Percentiles rank a stretch among this genome's conserved stretches.
phyloP scores from a whole-genome alignment of 257 asterid genomes.

The Pogostemon cablin region DNA sequence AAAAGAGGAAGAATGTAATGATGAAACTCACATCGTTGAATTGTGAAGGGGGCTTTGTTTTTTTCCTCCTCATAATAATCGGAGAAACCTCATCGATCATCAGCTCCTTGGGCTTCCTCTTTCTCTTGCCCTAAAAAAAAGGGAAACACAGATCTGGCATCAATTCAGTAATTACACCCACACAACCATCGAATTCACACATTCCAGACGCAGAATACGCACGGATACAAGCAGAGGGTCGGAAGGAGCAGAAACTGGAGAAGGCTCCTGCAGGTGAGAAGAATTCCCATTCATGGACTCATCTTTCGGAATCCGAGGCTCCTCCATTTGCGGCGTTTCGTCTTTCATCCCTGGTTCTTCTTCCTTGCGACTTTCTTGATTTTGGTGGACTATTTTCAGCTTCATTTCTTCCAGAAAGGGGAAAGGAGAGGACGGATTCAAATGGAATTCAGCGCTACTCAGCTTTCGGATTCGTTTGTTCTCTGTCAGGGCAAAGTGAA shows the following conservation, averaged over 20 bases:
- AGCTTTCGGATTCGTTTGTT: too few species aligned
- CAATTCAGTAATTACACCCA: slow-evolving; percentile 31
- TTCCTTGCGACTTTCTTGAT: slow-evolving; percentile 47
- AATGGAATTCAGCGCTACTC: background rate
- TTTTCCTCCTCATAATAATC: slow-evolving; percentile 51
- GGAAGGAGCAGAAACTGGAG: slow-evolving; percentile 29
- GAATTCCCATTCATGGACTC: slow-evolving; percentile 35
- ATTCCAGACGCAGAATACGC: slow-evolving; percentile 24
- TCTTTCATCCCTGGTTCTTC: slow-evolving; percentile 39
- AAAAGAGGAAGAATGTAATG: background rate
- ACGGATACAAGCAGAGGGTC: slow-evolving; percentile 46
- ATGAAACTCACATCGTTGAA: slow-evolving; percentile 46
- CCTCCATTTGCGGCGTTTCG: slow-evolving; percentile 43
- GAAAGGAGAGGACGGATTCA: slow-evolving; percentile 2
- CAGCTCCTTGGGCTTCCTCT: slow-evolving; percentile 84
- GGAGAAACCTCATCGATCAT: slow-evolving; percentile 64
- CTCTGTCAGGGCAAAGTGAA: too few species aligned
- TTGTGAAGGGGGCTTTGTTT: slow-evolving; percentile 46
- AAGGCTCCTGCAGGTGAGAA: slow-evolving; percentile 31
- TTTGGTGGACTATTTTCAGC: slow-evolving; percentile 70
- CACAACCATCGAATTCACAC: slow-evolving; percentile 10
- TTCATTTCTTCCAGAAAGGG: slow-evolving; percentile 47
- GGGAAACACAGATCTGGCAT: slow-evolving; percentile 60
- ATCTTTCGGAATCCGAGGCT: slow-evolving; percentile 27
- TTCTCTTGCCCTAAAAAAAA: slow-evolving; percentile 74